phyloP scores from a whole-genome alignment of 257 asterid genomes.

The Paulownia fortunei region DNA sequence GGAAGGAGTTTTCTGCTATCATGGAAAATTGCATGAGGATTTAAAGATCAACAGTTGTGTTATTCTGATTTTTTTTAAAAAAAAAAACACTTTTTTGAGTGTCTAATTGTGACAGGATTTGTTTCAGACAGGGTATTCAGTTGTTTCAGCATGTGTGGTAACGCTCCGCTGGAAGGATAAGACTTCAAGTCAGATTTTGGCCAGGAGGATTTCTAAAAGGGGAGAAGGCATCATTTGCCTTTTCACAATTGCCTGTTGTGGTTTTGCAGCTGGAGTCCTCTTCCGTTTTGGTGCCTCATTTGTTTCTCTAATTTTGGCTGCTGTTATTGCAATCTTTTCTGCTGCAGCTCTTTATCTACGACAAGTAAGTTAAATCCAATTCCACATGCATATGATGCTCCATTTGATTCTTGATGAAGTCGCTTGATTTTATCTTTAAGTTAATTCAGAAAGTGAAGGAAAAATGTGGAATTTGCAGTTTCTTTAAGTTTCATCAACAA shows the following conservation, averaged over 20 bases:
- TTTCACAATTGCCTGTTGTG: slow-evolving; percentile 56
- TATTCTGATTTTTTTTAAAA: not conserved
- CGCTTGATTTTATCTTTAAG: not conserved
- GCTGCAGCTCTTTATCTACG: slow-evolving; percentile 73
- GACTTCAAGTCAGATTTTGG: slow-evolving; percentile 43
- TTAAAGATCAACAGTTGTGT: not conserved
- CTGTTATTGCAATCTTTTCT: slow-evolving; percentile 58
- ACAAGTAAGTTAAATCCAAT: slow-evolving; percentile 56
- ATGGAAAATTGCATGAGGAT: not conserved
- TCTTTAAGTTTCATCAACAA: not conserved
- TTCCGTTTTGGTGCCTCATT: slow-evolving; percentile 66
- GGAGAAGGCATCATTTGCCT: slow-evolving; percentile 74
- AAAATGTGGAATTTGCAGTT: not conserved
- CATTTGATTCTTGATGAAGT: not conserved
- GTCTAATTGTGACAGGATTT: slow-evolving; percentile 11
- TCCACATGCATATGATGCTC: not conserved
- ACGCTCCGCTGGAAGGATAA: slow-evolving; percentile 80
- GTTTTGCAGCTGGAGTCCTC: slow-evolving; percentile 75
- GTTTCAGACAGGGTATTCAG: slow-evolving; percentile 88
- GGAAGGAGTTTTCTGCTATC: not conserved
- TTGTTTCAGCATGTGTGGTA: slow-evolving; percentile 88
- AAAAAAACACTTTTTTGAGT: not conserved
- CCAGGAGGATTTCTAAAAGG: slow-evolving; percentile 52
- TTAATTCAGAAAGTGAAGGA: not conserved
- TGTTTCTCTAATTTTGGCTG: slow-evolving; percentile 51